These are phyloP conservation scores for Backusella tuberculispora DNA, from an alignment of 192 early-diverging fungal genomes.

Conservation along the genomic window DNA sequence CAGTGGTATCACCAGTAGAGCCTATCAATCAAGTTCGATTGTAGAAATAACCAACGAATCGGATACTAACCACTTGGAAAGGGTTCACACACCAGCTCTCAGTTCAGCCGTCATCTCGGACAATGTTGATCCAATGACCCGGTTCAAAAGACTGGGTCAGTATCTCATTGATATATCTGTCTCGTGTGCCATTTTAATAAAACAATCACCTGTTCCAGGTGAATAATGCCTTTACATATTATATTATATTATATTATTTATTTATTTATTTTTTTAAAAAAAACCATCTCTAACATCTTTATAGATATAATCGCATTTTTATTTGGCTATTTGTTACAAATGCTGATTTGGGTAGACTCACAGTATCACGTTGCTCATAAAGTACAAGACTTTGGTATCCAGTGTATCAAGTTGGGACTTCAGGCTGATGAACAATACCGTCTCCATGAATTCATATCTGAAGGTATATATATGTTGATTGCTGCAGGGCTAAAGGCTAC, in stretches of 20 bases:
- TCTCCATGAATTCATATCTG: constrained; percentile 53
- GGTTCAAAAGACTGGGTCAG: constrained; percentile 36
- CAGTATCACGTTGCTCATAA: constrained; percentile 50
- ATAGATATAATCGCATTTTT: constrained; percentile 31
- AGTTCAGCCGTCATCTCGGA: background rate
- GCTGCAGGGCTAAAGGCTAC: constrained; percentile 56
- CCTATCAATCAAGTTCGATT: background rate
- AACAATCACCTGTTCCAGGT: constrained; percentile 60
- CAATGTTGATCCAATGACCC: constrained; percentile 25
- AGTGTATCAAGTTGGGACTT: constrained; percentile 50
- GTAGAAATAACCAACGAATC: background rate
- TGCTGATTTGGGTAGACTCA: constrained; percentile 46
- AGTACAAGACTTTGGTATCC: constrained; percentile 50
- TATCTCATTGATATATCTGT: constrained; percentile 51
- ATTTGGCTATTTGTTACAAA: constrained; percentile 45
- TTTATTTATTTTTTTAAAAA: background rate
- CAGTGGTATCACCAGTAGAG: constrained; percentile 12
- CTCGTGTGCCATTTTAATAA: constrained; percentile 52
- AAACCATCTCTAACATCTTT: background rate
- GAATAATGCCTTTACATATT: background rate
- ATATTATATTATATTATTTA: background rate
- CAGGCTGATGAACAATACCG: constrained; percentile 58
- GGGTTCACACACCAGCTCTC: background rate
- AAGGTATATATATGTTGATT: constrained; percentile 49
- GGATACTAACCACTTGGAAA: background rate